Evolutionary conservation across 352 stramenopile genomes (phyloP).

Genomic region (Blastocystis sp.): DNA sequence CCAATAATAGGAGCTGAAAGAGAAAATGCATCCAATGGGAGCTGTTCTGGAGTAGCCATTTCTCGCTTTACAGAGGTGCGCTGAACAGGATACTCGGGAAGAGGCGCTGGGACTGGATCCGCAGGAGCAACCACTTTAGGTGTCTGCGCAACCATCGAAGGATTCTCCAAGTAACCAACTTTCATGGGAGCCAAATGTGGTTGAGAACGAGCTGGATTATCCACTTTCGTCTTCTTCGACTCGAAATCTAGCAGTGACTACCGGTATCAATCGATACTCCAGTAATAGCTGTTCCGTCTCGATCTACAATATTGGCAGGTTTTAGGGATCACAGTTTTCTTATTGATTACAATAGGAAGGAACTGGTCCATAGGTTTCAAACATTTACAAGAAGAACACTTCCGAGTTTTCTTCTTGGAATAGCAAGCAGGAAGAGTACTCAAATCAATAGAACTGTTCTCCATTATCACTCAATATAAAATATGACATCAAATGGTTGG

Average conservation of each 20-base stretch:
- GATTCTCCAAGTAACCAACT: conserved; percentile 28
- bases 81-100: background rate
- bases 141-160: background rate
- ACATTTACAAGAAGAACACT: conserved; percentile 61
- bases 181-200: conserved; percentile 8
- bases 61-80: background rate
- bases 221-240: conserved; percentile 39
- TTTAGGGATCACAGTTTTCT: conserved; percentile 58
- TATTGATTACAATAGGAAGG: conserved; percentile 53
- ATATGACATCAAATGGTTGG: background rate
- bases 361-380: conserved; percentile 59
- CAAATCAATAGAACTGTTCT: conserved; percentile 3
- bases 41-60: background rate
- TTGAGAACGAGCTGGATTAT: background rate
- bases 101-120: background rate
- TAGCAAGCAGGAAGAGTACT: conserved; percentile 32
- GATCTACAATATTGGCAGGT: conserved; percentile 51
- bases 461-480: background rate
- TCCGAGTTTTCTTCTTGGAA: conserved; percentile 47
- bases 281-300: conserved; percentile 50
- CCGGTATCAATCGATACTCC: background rate
- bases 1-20: background rate
- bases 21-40: background rate
- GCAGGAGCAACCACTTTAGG: background rate
- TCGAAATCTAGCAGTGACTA: conserved; percentile 46